These are phyloP conservation scores for Sicyos baderoa DNA, from an alignment of 306 rosid genomes.

Conservation along the genomic window DNA sequence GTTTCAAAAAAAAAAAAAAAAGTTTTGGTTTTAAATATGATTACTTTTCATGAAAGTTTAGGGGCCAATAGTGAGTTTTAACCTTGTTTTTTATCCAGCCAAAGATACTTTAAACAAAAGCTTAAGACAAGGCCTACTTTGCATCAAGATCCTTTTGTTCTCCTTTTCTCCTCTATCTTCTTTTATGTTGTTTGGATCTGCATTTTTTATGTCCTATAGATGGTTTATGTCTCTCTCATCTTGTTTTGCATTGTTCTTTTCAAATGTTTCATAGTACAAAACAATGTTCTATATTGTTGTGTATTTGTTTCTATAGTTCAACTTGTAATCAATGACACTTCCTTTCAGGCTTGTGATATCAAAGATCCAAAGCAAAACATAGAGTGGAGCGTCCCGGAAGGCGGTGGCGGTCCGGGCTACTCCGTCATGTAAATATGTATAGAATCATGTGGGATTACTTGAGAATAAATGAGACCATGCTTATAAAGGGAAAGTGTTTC, in stretches of 20 bases:
- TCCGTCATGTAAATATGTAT: slow-evolving; percentile 39
- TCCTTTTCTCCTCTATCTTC: background rate
- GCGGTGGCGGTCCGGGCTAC: slow-evolving; percentile 93
- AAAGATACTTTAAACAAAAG: background rate
- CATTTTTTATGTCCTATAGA: background rate
- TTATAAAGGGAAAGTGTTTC: background rate
- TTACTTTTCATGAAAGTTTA: too few relatives aligned
- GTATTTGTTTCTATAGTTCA: background rate
- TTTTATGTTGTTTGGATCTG: background rate
- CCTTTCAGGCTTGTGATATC: slow-evolving; percentile 71
- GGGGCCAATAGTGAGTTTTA: too few relatives aligned
- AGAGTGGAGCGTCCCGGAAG: slow-evolving; percentile 88
- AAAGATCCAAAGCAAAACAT: slow-evolving; percentile 88
- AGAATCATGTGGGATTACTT: background rate
- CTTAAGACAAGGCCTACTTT: background rate
- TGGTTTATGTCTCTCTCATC: background rate
- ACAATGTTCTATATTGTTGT: background rate
- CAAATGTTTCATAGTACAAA: background rate
- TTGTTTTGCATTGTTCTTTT: background rate
- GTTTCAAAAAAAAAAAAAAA: too few relatives aligned
- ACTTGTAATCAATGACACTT: slow-evolving; percentile 5
- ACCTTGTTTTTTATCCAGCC: background rate
- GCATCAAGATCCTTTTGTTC: background rate
- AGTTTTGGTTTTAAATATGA: too few relatives aligned
- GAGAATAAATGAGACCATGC: background rate